Evolutionary conservation across 1,284 basidiomycete species (phyloP).

Genomic region (Coniophora puteana): DNA sequence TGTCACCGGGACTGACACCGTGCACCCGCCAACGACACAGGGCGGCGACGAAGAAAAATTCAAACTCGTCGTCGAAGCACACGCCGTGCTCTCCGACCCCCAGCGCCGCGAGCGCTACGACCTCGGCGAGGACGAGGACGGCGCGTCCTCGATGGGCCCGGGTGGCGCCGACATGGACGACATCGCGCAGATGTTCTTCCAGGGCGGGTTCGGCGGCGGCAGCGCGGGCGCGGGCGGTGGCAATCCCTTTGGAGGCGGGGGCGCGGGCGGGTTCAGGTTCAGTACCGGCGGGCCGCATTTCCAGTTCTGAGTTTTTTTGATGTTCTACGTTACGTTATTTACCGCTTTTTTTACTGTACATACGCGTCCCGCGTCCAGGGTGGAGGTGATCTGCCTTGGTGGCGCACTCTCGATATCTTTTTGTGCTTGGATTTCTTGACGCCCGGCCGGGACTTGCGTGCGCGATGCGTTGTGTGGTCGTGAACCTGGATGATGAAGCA

Average conservation of each 20-base stretch:
- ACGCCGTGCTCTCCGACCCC: slow-evolving; percentile 74
- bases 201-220: too few relatives aligned
- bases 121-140: slow-evolving; percentile 74
- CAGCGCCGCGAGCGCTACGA: slow-evolving; percentile 69
- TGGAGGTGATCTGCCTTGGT: too few relatives aligned
- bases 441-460: too few relatives aligned
- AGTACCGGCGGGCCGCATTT: slow-evolving; percentile 10
- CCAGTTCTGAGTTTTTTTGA: slow-evolving; percentile 19
- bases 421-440: too few relatives aligned
- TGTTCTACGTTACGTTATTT: too few relatives aligned
- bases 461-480: too few relatives aligned
- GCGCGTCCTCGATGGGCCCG: slow-evolving; percentile 40
- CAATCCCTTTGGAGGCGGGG: slow-evolving; percentile 14
- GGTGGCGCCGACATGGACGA: slow-evolving; percentile 49
- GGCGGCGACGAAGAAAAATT: slow-evolving; percentile 85
- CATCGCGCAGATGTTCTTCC: slow-evolving; percentile 63
- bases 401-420: too few relatives aligned
- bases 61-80: slow-evolving; percentile 77
- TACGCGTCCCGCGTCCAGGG: too few relatives aligned
- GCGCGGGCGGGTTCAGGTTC: slow-evolving; percentile 23
- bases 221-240: slow-evolving; percentile 31
- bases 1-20: slow-evolving; percentile 7
- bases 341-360: too few relatives aligned
- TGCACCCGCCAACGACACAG: slow-evolving; percentile 25
- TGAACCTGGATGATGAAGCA: too few relatives aligned